phyloP scores from a whole-genome alignment of 768 basidiomycete genomes.

The Pleurotus tuber-regium region DNA sequence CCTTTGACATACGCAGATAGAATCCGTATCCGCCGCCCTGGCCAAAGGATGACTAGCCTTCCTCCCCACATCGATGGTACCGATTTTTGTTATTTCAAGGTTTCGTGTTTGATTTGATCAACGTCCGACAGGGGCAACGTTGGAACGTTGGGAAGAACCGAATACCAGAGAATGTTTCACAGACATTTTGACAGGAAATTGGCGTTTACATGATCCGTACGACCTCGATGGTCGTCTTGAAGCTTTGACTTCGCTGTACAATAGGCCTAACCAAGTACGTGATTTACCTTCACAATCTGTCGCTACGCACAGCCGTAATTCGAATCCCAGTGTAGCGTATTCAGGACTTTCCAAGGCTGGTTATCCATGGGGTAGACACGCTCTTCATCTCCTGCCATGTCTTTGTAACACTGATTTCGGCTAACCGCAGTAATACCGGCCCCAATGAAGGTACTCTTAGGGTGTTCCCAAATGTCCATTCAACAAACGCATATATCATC shows the following conservation, averaged over 20 bases:
- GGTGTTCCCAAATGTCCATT: conserved; percentile 63
- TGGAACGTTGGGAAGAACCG: conserved; percentile 75
- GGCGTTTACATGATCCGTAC: conserved; percentile 67
- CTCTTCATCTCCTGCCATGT: neutral
- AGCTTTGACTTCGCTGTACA: conserved; percentile 64
- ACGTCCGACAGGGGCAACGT: conserved; percentile 51
- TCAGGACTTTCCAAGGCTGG: conserved; percentile 79
- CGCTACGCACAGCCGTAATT: neutral
- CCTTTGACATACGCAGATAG: conserved; percentile 73
- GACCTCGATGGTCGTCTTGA: conserved; percentile 56
- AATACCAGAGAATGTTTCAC: conserved; percentile 56
- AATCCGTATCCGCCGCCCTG: conserved; percentile 71
- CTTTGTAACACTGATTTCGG: neutral
- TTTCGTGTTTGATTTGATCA: conserved; percentile 11
- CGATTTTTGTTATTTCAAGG: conserved; percentile 10
- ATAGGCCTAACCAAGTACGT: conserved; percentile 47
- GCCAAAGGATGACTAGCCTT: conserved; percentile 50
- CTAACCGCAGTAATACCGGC: conserved; percentile 50
- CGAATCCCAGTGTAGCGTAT: conserved; percentile 39
- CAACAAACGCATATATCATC: conserved; percentile 72
- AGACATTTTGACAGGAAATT: conserved; percentile 59
- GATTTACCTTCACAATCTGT: neutral
- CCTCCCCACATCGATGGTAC: conserved; percentile 42
- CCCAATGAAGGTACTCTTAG: conserved; percentile 68
- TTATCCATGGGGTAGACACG: conserved; percentile 54